Evolutionary conservation across 441 rosid species (phyloP).

Genomic region (Adansonia rubrostipa): DNA sequence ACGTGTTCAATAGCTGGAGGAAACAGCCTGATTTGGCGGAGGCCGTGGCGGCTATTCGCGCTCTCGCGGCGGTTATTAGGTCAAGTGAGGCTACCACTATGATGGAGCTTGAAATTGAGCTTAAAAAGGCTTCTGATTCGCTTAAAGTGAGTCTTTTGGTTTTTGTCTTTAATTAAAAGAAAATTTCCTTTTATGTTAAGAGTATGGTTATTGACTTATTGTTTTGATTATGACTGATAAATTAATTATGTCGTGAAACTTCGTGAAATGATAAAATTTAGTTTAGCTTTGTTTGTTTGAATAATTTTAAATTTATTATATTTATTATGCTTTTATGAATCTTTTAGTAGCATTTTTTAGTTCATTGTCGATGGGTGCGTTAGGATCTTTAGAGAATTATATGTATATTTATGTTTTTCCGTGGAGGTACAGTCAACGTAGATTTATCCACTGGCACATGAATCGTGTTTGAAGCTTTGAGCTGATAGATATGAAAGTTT

Average conservation of each 20-base stretch:
- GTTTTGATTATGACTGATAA: neutral
- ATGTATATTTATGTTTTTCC: neutral
- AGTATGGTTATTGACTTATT: neutral
- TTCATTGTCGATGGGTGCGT: conserved; percentile 3
- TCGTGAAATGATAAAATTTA: neutral
- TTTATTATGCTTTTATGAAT: neutral
- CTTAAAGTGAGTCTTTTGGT: conserved; percentile 60
- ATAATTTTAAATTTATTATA: neutral
- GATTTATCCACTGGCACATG: neutral
- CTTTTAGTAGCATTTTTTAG: neutral
- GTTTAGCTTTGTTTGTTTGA: neutral
- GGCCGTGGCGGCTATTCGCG: conserved; percentile 92
- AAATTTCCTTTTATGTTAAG: neutral
- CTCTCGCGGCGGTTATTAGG: conserved; percentile 70
- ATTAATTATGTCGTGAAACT: neutral
- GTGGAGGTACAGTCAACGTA: too few species aligned
- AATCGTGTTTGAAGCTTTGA: neutral
- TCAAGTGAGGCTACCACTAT: conserved; percentile 82
- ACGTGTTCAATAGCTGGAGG: conserved; percentile 70
- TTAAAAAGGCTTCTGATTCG: conserved; percentile 83
- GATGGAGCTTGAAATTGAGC: conserved; percentile 99
- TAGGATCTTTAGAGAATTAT: conserved; percentile 3
- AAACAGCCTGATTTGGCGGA: conserved; percentile 96
- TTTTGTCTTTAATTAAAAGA: neutral
- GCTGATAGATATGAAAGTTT: neutral